A percentile compares a stretch with the other conserved stretches of the same genome.
These are phyloP conservation scores for Syzygium malaccense DNA, from an alignment of 441 rosid species.

Conservation along the genomic window DNA sequence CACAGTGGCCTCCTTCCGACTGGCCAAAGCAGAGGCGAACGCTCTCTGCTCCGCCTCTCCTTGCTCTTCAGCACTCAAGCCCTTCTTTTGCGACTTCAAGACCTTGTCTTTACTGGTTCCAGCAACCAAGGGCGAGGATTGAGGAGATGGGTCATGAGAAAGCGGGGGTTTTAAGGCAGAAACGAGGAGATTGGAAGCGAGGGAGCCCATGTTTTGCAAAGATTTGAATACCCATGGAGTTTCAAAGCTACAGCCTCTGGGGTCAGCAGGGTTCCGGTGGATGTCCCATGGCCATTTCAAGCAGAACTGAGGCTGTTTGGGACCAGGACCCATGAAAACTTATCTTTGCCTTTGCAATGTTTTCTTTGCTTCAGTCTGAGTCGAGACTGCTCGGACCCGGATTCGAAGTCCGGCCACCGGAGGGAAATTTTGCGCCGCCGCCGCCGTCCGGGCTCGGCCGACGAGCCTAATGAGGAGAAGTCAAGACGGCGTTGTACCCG, in stretches of 20 bases:
- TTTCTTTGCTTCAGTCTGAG: neutral
- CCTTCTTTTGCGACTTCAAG: slow-evolving; percentile 23
- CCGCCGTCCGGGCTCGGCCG: neutral
- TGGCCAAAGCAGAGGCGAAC: slow-evolving; percentile 71
- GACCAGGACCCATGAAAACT: slow-evolving; percentile 13
- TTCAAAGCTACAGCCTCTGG: slow-evolving; percentile 42
- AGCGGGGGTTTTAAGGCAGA: slow-evolving; percentile 30
- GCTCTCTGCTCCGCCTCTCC: slow-evolving; percentile 91
- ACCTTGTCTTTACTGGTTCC: slow-evolving; percentile 5
- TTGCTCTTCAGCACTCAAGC: slow-evolving; percentile 48
- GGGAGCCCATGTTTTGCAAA: slow-evolving; percentile 52
- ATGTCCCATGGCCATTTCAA: slow-evolving; percentile 80
- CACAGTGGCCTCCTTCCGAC: slow-evolving; percentile 65
- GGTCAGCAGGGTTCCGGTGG: slow-evolving; percentile 22
- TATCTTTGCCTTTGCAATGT: neutral
- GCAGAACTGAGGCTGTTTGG: slow-evolving; percentile 50
- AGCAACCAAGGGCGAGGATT: slow-evolving; percentile 10
- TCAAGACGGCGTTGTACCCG: neutral
- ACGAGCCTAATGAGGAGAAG: neutral
- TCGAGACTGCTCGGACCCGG: neutral
- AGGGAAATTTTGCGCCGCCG: neutral
- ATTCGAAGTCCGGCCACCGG: neutral
- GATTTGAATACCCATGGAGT: slow-evolving; percentile 78
- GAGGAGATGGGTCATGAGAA: slow-evolving; percentile 22
- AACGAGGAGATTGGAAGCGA: slow-evolving; percentile 46